Conservation (phyloP, 1,139 yeast genomes). For the Yamadazyma oceani region DNA sequence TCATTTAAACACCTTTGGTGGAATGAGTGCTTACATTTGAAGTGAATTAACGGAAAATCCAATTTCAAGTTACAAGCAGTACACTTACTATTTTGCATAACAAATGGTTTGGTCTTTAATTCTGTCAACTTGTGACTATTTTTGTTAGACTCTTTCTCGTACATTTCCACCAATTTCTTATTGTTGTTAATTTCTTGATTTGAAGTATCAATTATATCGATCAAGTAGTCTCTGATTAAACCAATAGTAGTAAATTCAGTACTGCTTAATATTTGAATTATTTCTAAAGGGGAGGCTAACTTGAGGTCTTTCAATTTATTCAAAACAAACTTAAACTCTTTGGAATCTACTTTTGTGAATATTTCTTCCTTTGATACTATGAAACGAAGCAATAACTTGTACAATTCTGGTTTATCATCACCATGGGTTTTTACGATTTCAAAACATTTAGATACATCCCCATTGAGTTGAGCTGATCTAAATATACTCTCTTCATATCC, state of each 20-base stretch:
- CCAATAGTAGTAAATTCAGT: constrained; percentile 65
- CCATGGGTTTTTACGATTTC: constrained; percentile 62
- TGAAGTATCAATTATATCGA: constrained; percentile 61
- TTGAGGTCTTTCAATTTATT: constrained; percentile 52
- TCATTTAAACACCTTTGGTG: constrained; percentile 80
- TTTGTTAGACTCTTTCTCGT: constrained; percentile 62
- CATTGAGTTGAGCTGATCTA: constrained; percentile 58
- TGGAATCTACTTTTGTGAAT: constrained; percentile 53
- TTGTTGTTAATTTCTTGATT: constrained; percentile 70
- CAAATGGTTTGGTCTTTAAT: constrained; percentile 53
- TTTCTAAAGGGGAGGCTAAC: constrained; percentile 71
- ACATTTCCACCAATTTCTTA: constrained; percentile 63
- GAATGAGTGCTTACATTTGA: constrained; percentile 83
- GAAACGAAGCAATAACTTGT: constrained; percentile 62
- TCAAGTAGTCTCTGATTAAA: constrained; percentile 65
- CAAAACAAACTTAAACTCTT: constrained; percentile 51
- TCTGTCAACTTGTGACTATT: constrained; percentile 55
- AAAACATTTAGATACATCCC: constrained; percentile 58
- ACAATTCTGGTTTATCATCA: constrained; percentile 61
- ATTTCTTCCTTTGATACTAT: constrained; percentile 59
- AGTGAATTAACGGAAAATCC: constrained; percentile 81
- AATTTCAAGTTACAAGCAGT: constrained; percentile 66
- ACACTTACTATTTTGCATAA: constrained; percentile 71
- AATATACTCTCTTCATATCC: constrained; percentile 67
- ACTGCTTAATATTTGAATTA: constrained; percentile 65